These are phyloP conservation scores for Lactarius tabidus DNA, from an alignment of 768 basidiomycete species.

Conservation along the genomic window DNA sequence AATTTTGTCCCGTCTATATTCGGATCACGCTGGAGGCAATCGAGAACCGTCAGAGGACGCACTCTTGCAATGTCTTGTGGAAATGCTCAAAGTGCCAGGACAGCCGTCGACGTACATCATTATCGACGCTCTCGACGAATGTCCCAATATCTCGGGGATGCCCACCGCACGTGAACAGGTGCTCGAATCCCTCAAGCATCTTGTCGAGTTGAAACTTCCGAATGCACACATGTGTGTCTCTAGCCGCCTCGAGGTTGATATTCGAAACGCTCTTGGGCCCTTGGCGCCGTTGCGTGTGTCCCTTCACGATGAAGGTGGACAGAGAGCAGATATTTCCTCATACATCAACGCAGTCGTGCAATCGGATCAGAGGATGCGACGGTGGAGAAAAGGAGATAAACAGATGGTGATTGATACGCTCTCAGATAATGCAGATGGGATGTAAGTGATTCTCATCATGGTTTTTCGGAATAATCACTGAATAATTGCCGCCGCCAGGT, in stretches of 20 bases:
- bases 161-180: background rate
- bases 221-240: conserved; percentile 9
- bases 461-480: background rate
- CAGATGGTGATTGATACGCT: background rate
- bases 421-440: background rate
- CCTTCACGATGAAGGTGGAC: conserved; percentile 1
- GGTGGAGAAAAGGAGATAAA: background rate
- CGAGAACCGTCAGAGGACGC: background rate
- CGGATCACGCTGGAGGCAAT: background rate
- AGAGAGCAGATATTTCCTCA: background rate
- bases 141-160: background rate
- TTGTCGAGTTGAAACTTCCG: background rate
- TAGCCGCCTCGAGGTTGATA: conserved; percentile 6
- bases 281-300: background rate
- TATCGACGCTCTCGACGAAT: conserved; percentile 12
- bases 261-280: background rate
- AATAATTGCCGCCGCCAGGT: background rate
- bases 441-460: background rate
- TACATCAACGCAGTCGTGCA: background rate
- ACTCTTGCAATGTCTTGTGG: background rate
- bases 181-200: background rate
- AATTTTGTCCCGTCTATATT: background rate
- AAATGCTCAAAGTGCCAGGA: background rate
- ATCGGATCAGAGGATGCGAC: background rate
- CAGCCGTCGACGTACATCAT: background rate